phyloP scores from a whole-genome alignment of 2,329 filamentous ascomycete genomes.

The Coniochaeta sp. region DNA sequence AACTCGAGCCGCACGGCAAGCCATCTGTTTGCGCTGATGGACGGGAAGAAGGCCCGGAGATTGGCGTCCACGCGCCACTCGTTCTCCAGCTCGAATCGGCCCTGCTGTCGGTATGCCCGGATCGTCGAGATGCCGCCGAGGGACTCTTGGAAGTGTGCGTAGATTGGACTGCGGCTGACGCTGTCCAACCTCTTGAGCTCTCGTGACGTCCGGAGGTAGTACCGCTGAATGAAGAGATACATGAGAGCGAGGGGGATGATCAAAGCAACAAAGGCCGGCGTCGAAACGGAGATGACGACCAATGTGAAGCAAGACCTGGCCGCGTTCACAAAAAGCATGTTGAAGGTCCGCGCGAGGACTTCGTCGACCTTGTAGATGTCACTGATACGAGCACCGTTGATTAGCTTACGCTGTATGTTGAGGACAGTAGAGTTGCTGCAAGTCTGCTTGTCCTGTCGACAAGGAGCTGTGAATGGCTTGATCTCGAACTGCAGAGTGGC shows the following conservation, averaged over 20 bases:
- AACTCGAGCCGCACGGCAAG: slow-evolving; percentile 92
- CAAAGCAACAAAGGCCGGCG: slow-evolving; percentile 71
- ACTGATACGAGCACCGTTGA: slow-evolving; percentile 28
- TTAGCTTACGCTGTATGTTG: neutral
- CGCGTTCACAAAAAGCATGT: slow-evolving; percentile 82
- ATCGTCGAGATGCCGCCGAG: slow-evolving; percentile 92
- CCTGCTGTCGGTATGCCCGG: slow-evolving; percentile 84
- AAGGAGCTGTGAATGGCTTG: neutral
- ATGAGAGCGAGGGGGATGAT: slow-evolving; percentile 74
- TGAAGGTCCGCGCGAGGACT: slow-evolving; percentile 92
- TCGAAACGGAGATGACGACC: slow-evolving; percentile 72
- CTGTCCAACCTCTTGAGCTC: slow-evolving; percentile 95
- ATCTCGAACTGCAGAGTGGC: neutral
- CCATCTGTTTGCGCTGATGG: slow-evolving; percentile 91
- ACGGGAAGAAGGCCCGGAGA: slow-evolving; percentile 88
- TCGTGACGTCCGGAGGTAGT: slow-evolving; percentile 92
- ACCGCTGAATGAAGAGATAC: slow-evolving; percentile 92
- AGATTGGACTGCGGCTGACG: slow-evolving; percentile 91
- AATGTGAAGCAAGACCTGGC: slow-evolving; percentile 77
- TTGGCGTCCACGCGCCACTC: slow-evolving; percentile 97
- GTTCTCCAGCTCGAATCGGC: slow-evolving; percentile 84
- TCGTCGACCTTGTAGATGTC: slow-evolving; percentile 82
- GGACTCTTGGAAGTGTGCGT: slow-evolving; percentile 96
- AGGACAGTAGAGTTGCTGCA: neutral
- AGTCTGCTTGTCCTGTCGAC: slow-evolving; percentile 5